A percentile compares a stretch with the other conserved stretches of the same genome.
Evolutionary conservation across 441 rosid species (phyloP).

Genomic region (Croton setiger): DNA sequence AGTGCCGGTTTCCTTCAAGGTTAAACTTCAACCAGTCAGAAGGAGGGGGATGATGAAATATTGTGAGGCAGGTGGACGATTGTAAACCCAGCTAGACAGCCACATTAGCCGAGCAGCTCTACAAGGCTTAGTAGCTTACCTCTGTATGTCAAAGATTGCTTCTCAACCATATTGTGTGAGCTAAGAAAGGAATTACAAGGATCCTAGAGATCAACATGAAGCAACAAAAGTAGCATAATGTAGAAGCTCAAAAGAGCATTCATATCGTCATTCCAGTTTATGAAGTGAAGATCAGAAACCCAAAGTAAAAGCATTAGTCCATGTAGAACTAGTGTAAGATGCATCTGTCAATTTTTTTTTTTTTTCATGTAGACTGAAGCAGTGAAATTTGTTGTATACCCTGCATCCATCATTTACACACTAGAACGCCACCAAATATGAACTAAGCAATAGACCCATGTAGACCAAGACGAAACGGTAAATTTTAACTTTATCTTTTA

Average conservation of each 20-base stretch:
- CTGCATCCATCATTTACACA: neutral
- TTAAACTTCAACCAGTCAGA: slow-evolving; percentile 74
- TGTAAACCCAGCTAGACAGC: slow-evolving; percentile 67
- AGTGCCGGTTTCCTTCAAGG: slow-evolving; percentile 63
- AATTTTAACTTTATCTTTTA: slow-evolving; percentile 2
- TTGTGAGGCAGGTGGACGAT: slow-evolving; percentile 68
- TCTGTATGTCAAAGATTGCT: slow-evolving; percentile 15
- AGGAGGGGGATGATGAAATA: slow-evolving; percentile 66
- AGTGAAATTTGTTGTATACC: neutral
- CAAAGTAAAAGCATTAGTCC: neutral
- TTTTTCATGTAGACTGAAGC: neutral
- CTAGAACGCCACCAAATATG: neutral
- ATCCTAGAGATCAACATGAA: slow-evolving; percentile 16
- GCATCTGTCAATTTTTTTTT: neutral
- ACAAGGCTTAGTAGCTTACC: slow-evolving; percentile 21
- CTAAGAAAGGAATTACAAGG: slow-evolving; percentile 27
- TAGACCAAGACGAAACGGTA: neutral
- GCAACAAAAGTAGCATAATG: neutral
- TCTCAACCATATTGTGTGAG: slow-evolving; percentile 29
- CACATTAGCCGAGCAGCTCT: slow-evolving; percentile 26
- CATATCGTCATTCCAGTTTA: neutral
- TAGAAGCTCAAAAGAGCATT: neutral
- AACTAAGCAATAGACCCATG: neutral
- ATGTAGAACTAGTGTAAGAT: neutral
- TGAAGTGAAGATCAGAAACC: neutral